Evolutionary conservation across 495 filamentous ascomycete species (phyloP), one percentile per base, ranked within the genome.

Genomic region (Neurospora sp.): DNA sequence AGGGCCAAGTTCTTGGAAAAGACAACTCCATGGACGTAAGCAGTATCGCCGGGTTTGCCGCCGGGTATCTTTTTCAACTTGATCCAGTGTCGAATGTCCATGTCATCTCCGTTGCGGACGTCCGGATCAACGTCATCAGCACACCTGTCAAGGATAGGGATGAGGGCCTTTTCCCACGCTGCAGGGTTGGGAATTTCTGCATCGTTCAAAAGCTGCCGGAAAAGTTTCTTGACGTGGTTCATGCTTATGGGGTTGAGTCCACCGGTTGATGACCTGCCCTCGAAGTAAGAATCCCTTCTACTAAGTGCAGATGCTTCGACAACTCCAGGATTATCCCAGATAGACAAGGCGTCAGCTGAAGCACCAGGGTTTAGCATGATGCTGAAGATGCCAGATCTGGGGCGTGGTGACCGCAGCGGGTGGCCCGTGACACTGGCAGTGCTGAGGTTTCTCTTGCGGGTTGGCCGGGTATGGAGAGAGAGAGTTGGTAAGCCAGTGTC

Each of bases 31-130:
- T 96, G 96, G 37, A 99, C 91, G 80, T 98, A 98, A 11, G 90
- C 89, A 4, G 96, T 98, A 82, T 99, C 96, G 21, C 92, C 89
- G 48, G 96, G 96, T 70, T 87, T 89, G 37, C 94, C 96, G 24
- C 95, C 94, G 2, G 94, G 91, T 7, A 98, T 94, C 79, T 96
- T 96, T 78, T 99, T 99, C 28, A 99, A 83, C 81, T 99, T 99
- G 62, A 99, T 91, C 78, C 97, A 99, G 77, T 98, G 95, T n/a
- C 96, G 89, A 74, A 99, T 97, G 80, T 99, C 95, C 83, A 98
- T 97, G 77, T 95, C 92, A 78, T 99, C 96, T 3, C 93, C 93
- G 69, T 86, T 86, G 70, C 94, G 90, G 31, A 97, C 91, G 81
- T 98, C 90, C 5, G 96, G 96, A 76, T 97, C 93, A 24, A 99